Conservation (phyloP, 306 rosid genomes). For the Prunus padus region DNA sequence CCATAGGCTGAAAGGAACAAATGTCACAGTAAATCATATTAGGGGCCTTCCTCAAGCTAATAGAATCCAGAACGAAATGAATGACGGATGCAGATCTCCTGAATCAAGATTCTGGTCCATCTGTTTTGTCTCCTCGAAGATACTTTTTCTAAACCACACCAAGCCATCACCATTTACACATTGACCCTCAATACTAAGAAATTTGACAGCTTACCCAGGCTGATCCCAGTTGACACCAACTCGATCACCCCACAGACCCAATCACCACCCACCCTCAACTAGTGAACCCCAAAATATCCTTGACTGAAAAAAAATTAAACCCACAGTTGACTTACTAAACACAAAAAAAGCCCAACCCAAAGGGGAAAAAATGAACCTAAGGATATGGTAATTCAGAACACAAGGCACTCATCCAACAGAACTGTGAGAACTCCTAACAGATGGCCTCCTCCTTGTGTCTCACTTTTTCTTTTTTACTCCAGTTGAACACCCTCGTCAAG, state of each 20-base stretch:
- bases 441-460: constrained; percentile 6
- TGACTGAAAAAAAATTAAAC: constrained; percentile 10
- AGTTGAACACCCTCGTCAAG: constrained; percentile 23
- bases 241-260: not conserved
- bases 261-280: not conserved
- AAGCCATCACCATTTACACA: constrained; percentile 49
- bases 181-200: constrained; percentile 36
- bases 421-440: constrained; percentile 18
- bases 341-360: constrained; percentile 7
- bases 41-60: constrained; percentile 86
- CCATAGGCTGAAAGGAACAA: constrained; percentile 99
- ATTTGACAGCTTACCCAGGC: constrained; percentile 38
- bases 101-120: constrained; percentile 68
- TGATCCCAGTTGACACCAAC: constrained; percentile 17
- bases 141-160: constrained; percentile 44
- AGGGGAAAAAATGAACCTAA: constrained; percentile 17
- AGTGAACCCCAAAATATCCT: not conserved
- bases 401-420: constrained; percentile 23
- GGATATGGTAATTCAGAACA: constrained; percentile 22
- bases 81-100: constrained; percentile 79
- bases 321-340: constrained; percentile 21
- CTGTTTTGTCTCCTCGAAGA: constrained; percentile 65
- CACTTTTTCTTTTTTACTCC: constrained; percentile 16
- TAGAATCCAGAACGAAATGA: constrained; percentile 88
- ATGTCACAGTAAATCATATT: constrained; percentile 84